These are phyloP conservation scores for Polymyxa betae DNA, from an alignment of 208 protist genomes.

Conservation along the genomic window DNA sequence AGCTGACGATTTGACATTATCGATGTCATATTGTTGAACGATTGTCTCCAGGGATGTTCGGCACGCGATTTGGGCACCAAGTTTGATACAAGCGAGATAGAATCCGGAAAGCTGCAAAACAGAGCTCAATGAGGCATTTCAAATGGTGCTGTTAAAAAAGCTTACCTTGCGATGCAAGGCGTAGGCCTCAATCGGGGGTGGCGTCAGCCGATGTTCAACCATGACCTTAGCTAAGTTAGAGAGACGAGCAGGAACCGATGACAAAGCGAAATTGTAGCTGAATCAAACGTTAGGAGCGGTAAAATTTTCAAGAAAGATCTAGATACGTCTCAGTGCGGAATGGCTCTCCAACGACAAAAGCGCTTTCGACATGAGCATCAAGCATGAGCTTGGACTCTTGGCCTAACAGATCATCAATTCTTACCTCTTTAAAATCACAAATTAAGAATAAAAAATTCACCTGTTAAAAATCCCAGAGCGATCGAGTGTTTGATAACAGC, in stretches of 20 bases:
- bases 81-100: conserved; percentile 46
- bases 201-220: conserved; percentile 16
- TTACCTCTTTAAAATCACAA: neutral
- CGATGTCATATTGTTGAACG: neutral
- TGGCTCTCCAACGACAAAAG: conserved; percentile 51
- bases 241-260: neutral
- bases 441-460: conserved; percentile 59
- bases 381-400: conserved; percentile 77
- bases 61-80: conserved; percentile 3
- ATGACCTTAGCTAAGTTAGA: neutral
- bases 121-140: neutral
- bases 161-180: conserved; percentile 42
- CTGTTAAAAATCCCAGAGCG: conserved; percentile 91
- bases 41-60: neutral
- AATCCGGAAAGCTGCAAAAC: conserved; percentile 8
- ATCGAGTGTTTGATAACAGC: conserved; percentile 83
- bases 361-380: conserved; percentile 43
- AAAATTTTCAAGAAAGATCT: neutral
- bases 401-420: neutral
- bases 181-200: conserved; percentile 40
- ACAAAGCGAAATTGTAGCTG: conserved; percentile 42
- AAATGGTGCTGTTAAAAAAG: neutral
- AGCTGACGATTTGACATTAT: neutral
- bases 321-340: conserved; percentile 2
- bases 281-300: neutral